Evolutionary conservation across 1,284 basidiomycete species (phyloP).

Genomic region (Takashimella tepidaria): DNA sequence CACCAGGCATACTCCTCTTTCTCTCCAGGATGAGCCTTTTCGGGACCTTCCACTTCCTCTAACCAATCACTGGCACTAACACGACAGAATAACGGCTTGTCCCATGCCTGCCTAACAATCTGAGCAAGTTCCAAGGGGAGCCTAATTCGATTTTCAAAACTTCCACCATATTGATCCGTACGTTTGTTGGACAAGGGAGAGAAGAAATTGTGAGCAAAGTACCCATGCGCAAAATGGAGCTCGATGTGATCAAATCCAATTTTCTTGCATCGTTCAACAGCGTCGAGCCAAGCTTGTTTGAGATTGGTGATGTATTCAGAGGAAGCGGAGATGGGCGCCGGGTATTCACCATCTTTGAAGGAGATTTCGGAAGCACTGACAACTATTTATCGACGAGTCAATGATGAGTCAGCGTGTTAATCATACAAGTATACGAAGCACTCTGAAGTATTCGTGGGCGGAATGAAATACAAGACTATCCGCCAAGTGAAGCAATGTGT

Average conservation of each 20-base stretch:
- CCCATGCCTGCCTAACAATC: conserved; percentile 57
- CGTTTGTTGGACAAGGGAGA: conserved; percentile 68
- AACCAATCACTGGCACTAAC: conserved; percentile 73
- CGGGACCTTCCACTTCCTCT: conserved; percentile 50
- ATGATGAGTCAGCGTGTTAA: too few species aligned
- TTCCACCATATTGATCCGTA: conserved; percentile 67
- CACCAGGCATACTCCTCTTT: conserved; percentile 48
- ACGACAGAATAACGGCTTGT: conserved; percentile 67
- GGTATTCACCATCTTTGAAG: conserved; percentile 51
- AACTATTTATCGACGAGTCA: conserved; percentile 21
- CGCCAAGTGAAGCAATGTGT: too few species aligned
- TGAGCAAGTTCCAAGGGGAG: conserved; percentile 59
- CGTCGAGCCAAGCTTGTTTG: conserved; percentile 61
- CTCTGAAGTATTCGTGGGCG: too few species aligned
- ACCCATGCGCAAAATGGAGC: conserved; percentile 66
- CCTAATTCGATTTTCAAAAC: conserved; percentile 66
- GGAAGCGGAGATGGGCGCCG: conserved; percentile 57
- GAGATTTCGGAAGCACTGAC: conserved; percentile 57
- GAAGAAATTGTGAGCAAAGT: conserved; percentile 59
- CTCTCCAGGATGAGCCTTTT: conserved; percentile 54
- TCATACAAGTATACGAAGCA: too few species aligned
- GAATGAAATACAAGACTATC: too few species aligned
- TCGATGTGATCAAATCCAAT: conserved; percentile 78
- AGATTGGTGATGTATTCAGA: conserved; percentile 57
- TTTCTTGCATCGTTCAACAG: conserved; percentile 58